These are phyloP conservation scores for Mychonastes homosphaera DNA, from an alignment of 139 green algal genomes.

Conservation along the genomic window DNA sequence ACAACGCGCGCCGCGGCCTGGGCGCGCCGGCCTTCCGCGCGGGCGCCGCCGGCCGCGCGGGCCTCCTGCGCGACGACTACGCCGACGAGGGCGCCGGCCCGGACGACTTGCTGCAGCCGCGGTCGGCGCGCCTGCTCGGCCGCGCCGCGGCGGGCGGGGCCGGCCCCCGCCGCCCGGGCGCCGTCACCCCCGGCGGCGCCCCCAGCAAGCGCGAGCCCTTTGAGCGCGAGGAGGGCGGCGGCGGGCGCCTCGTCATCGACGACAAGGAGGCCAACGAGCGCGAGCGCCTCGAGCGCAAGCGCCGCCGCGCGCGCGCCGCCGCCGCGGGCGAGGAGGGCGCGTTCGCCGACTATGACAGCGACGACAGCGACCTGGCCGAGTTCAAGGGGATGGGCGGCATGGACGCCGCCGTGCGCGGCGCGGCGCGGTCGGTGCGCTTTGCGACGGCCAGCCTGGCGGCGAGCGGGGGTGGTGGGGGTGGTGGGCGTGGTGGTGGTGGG, in stretches of 20 bases:
- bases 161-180: neutral
- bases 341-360: constrained; percentile 45
- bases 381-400: constrained; percentile 7
- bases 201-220: constrained; percentile 31
- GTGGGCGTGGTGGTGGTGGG: no score
- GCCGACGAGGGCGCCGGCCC: constrained; percentile 44
- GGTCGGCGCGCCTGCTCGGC: constrained; percentile 39
- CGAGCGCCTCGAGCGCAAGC: constrained; percentile 10
- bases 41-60: constrained; percentile 2
- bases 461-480: constrained; percentile 4
- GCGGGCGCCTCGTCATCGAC: constrained; percentile 57
- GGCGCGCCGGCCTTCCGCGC: neutral
- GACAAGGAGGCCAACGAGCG: constrained; percentile 35
- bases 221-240: constrained; percentile 13
- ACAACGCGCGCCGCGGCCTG: neutral
- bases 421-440: constrained; percentile 36
- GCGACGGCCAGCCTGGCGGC: constrained; percentile 19
- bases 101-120: constrained; percentile 73
- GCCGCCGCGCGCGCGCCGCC: no score
- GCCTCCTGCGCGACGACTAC: constrained; percentile 15
- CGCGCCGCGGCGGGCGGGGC: constrained; percentile 21
- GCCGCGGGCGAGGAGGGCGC: constrained; percentile 13
- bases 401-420: constrained; percentile 5
- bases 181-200: constrained; percentile 10
- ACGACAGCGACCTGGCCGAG: constrained; percentile 59